Evolutionary conservation across 768 basidiomycete genomes (phyloP).

Genomic region (Hortiboletus flavorubellus): DNA sequence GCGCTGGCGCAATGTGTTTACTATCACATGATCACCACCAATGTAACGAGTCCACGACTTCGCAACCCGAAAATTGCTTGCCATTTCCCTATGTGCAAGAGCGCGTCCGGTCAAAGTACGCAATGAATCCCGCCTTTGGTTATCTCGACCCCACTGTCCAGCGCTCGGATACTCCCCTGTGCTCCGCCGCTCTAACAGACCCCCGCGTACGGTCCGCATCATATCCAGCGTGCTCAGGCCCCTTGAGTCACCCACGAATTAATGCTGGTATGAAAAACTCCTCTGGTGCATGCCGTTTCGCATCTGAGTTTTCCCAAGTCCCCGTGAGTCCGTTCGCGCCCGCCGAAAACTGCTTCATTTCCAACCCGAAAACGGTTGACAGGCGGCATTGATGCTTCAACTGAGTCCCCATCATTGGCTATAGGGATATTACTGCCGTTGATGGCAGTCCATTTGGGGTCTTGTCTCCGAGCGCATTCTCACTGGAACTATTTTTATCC

Average conservation of each 20-base stretch:
- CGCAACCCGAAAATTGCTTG: constrained; percentile 8
- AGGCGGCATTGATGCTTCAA: constrained; percentile 2
- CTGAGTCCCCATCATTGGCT: constrained; percentile 7
- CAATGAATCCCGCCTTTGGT: constrained; percentile 23
- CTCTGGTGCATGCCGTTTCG: background rate
- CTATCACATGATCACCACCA: constrained; percentile 24
- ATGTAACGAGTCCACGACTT: constrained; percentile 11
- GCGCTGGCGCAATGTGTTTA: constrained; percentile 20
- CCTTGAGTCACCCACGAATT: constrained; percentile 9
- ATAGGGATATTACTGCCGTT: constrained; percentile 23
- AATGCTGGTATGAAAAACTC: constrained; percentile 13
- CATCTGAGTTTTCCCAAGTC: constrained; percentile 15
- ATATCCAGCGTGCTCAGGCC: constrained; percentile 10
- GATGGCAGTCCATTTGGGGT: constrained; percentile 15
- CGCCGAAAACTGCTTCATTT: constrained; percentile 7
- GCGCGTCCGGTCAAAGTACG: constrained; percentile 17
- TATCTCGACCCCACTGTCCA: constrained; percentile 10
- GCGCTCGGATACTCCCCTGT: constrained; percentile 14
- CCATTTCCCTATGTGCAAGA: constrained; percentile 17
- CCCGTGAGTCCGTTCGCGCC: constrained; percentile 12
- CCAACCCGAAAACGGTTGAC: constrained; percentile 5
- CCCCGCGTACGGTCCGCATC: constrained; percentile 22
- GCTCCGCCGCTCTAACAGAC: constrained; percentile 22
- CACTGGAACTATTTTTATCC: constrained; percentile 24
- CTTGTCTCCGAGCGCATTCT: constrained; percentile 19